Evolutionary conservation across 2,329 filamentous ascomycete species (phyloP).

Genomic region (Sporothrix humicola): DNA sequence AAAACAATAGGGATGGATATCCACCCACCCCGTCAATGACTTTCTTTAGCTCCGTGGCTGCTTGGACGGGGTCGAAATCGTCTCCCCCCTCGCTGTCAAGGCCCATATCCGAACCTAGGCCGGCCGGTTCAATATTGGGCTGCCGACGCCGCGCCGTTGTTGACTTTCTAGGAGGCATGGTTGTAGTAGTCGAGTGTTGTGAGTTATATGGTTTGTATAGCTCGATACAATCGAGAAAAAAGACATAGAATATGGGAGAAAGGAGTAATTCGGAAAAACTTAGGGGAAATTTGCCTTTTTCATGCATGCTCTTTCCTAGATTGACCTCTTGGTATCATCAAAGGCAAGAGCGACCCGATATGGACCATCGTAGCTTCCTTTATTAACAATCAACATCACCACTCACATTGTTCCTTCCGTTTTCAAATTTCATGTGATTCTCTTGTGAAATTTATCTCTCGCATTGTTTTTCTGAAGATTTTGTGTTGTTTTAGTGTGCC

Average conservation of each 20-base stretch:
- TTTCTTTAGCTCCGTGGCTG: slow-evolving; percentile 35
- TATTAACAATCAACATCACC: neutral
- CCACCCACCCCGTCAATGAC: slow-evolving; percentile 36
- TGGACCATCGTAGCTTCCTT: neutral
- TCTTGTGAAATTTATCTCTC: no score
- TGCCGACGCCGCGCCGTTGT: slow-evolving; percentile 6
- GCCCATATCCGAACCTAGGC: slow-evolving; percentile 19
- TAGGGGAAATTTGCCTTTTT: no score
- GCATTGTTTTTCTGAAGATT: neutral
- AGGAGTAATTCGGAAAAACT: neutral
- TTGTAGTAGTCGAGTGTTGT: neutral
- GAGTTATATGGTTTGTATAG: neutral
- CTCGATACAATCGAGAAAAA: neutral
- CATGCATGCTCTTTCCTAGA: neutral
- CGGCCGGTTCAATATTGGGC: slow-evolving; percentile 30
- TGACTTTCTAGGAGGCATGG: slow-evolving; percentile 31
- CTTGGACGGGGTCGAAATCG: slow-evolving; percentile 35
- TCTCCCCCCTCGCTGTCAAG: slow-evolving; percentile 32
- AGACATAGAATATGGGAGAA: neutral
- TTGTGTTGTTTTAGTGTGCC: neutral
- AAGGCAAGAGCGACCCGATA: slow-evolving; percentile 1
- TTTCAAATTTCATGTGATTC: neutral
- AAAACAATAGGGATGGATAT: neutral
- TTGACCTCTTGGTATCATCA: neutral
- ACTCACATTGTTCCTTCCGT: neutral